Conservation (phyloP, 2,329 filamentous ascomycete genomes). For the Trichoderma sp. region DNA sequence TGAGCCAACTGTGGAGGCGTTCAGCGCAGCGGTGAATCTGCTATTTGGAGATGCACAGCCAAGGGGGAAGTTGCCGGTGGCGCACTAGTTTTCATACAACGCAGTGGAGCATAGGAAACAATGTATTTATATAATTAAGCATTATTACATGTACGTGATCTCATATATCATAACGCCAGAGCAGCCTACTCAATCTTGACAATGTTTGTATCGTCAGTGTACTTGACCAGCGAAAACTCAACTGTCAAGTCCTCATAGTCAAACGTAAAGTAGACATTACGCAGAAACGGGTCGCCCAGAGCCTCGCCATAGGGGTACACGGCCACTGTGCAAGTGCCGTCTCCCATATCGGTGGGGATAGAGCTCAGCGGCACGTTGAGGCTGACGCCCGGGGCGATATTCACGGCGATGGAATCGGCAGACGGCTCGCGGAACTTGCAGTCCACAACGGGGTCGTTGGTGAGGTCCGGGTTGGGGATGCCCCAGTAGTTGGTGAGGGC, state of each 20-base stretch:
- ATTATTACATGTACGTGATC: neutral
- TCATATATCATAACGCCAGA: neutral
- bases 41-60: conserved; percentile 28
- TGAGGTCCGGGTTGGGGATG: conserved; percentile 9
- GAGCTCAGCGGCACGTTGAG: conserved; percentile 23
- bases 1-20: conserved; percentile 34
- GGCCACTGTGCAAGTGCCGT: conserved; percentile 18
- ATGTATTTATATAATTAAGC: neutral
- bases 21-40: conserved; percentile 29
- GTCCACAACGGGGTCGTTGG: conserved; percentile 19
- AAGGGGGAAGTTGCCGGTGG: conserved; percentile 29
- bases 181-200: conserved; percentile 20
- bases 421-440: conserved; percentile 22
- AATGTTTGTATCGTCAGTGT: conserved; percentile 23
- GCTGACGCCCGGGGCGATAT: conserved; percentile 5
- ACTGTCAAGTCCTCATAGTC: conserved; percentile 26
- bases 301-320: conserved; percentile 1
- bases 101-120: neutral
- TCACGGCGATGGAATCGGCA: conserved; percentile 7
- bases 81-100: neutral
- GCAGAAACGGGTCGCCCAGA: conserved; percentile 23
- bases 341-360: conserved; percentile 3
- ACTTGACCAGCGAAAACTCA: conserved; percentile 24
- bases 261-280: conserved; percentile 25
- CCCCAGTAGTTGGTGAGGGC: conserved; percentile 22